A percentile compares a stretch with the other conserved stretches of the same genome.
Evolutionary conservation across 305 asterid species (phyloP).

Genomic region (Fraxinus xanthoxyloides): DNA sequence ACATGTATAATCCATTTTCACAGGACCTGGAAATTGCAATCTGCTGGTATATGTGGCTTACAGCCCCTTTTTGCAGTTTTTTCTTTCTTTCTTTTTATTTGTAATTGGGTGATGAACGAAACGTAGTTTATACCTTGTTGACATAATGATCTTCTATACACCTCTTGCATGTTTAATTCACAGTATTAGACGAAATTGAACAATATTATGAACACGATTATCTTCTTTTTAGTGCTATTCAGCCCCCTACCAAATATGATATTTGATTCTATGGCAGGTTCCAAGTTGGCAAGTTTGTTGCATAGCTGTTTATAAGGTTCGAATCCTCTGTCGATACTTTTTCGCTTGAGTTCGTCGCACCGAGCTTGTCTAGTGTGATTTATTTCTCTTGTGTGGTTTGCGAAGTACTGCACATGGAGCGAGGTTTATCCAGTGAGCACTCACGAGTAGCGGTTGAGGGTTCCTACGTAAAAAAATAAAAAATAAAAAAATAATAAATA

Average conservation of each 20-base stretch:
- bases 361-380: too few relatives aligned
- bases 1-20: slow-evolving; percentile 8
- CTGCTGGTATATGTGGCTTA: slow-evolving; percentile 17
- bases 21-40: slow-evolving; percentile 1
- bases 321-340: too few relatives aligned
- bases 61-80: neutral
- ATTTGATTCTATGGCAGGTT: neutral
- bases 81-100: neutral
- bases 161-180: neutral
- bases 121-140: neutral
- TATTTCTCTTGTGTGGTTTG: too few relatives aligned
- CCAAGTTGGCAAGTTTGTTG: neutral
- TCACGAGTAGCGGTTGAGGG: too few relatives aligned
- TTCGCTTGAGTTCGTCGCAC: too few relatives aligned
- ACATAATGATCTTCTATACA: neutral
- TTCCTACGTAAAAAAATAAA: too few relatives aligned
- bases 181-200: neutral
- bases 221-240: neutral
- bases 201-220: neutral
- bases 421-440: too few relatives aligned
- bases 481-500: too few relatives aligned
- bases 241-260: neutral
- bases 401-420: too few relatives aligned
- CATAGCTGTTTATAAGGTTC: neutral
- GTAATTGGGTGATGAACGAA: slow-evolving; percentile 4